A percentile compares a stretch with the other conserved stretches of the same genome.
phyloP scores from a whole-genome alignment of 164 flowering plant genomes.

The Aristolochia fimbriata region DNA sequence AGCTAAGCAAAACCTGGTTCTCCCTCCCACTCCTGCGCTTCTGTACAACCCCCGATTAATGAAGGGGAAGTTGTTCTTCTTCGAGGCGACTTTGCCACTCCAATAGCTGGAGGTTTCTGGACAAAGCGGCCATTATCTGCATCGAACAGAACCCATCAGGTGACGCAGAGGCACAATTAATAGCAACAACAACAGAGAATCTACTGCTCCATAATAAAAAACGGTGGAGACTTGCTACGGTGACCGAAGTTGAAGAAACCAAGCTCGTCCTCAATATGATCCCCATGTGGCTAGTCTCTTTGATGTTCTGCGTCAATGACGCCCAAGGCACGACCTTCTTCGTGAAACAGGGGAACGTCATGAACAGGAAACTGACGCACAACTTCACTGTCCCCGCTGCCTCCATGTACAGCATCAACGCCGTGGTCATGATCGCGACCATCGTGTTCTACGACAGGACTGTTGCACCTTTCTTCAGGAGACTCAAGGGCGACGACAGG shows the following conservation, averaged over 20 bases:
- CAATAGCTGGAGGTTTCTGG: no score
- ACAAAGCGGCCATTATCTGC: no score
- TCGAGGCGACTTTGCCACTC: no score
- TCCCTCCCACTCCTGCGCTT: conserved; percentile 35
- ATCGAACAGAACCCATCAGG: conserved; percentile 14
- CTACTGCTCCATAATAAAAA: no score
- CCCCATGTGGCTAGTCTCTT: conserved; percentile 55
- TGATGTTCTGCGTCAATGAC: conserved; percentile 44
- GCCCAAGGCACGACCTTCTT: conserved; percentile 69
- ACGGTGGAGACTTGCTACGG: conserved; percentile 64
- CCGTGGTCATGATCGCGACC: conserved; percentile 33
- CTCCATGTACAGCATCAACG: conserved; percentile 32
- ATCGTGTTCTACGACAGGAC: conserved; percentile 44
- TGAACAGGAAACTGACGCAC: no score
- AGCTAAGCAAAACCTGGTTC: conserved; percentile 49
- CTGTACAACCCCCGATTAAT: no score
- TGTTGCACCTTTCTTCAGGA: no score
- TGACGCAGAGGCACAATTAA: conserved; percentile 11
- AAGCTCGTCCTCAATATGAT: conserved; percentile 51
- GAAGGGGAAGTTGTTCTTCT: conserved; percentile 30
- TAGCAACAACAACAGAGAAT: conserved; percentile 14
- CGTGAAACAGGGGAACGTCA: conserved; percentile 69
- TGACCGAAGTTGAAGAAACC: no score
- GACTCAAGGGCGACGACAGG: no score
- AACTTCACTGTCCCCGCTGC: no score